These are phyloP conservation scores for Metschnikowia aberdeeniae DNA, from an alignment of 805 yeast genomes.

Conservation along the genomic window DNA sequence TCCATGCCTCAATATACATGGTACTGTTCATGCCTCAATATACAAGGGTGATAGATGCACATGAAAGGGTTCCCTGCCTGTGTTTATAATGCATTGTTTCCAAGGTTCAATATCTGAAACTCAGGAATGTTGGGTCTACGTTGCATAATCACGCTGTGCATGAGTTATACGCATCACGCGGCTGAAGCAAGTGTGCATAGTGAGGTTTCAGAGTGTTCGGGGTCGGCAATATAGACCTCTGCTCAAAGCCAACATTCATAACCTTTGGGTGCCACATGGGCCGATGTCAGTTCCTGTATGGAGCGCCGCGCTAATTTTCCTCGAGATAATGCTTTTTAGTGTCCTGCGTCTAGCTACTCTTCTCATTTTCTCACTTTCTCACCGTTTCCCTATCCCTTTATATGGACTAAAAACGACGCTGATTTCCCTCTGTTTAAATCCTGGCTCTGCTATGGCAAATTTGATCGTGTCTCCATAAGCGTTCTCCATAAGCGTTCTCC, in stretches of 20 bases:
- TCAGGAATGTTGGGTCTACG: too few relatives aligned
- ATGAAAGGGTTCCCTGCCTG: too few relatives aligned
- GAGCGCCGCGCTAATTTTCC: slow-evolving; percentile 1
- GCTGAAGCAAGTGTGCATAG: neutral
- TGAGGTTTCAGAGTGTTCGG: neutral
- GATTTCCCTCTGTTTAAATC: neutral
- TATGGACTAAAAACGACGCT: slow-evolving; percentile 1
- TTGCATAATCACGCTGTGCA: too few relatives aligned
- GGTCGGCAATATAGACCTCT: neutral
- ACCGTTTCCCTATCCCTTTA: neutral
- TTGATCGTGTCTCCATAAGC: neutral
- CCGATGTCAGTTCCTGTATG: neutral
- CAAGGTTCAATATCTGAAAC: too few relatives aligned
- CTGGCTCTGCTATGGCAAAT: slow-evolving; percentile 2
- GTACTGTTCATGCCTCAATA: too few relatives aligned
- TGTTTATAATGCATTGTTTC: too few relatives aligned
- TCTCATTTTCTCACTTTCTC: slow-evolving; percentile 1
- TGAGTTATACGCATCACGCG: too few relatives aligned
- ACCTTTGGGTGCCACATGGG: slow-evolving; percentile 1
- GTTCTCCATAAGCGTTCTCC: neutral
- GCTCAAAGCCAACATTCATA: neutral
- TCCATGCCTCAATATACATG: too few relatives aligned
- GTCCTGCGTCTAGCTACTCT: slow-evolving; percentile 1
- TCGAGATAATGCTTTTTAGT: neutral
- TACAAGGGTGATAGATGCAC: too few relatives aligned